phyloP scores from a whole-genome alignment of 2,329 filamentous ascomycete species.

The Cercospora sp. region DNA sequence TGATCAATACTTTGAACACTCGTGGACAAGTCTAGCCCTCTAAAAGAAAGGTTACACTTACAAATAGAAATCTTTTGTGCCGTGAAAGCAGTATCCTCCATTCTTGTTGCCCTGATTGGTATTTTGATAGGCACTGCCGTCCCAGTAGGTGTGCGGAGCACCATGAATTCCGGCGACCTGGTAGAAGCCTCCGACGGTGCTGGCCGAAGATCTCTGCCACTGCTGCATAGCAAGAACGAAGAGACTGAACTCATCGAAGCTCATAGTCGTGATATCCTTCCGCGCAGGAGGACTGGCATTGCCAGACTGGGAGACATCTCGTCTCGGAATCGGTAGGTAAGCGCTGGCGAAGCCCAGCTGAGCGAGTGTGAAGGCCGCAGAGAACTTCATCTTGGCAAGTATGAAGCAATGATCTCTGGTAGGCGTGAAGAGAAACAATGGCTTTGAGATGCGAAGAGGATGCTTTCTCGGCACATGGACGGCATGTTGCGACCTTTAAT shows the following conservation, averaged over 20 bases:
- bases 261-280: slow-evolving; percentile 17
- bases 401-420: background rate
- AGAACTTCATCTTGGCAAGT: slow-evolving; percentile 11
- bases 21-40: background rate
- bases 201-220: slow-evolving; percentile 12
- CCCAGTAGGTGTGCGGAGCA: slow-evolving; percentile 28
- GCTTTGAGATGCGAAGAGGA: background rate
- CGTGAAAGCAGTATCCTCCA: slow-evolving; percentile 7
- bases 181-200: slow-evolving; percentile 24
- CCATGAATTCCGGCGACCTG: slow-evolving; percentile 33
- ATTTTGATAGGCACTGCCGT: slow-evolving; percentile 21
- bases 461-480: background rate
- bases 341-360: slow-evolving; percentile 6
- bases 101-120: slow-evolving; percentile 5
- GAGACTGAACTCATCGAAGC: slow-evolving; percentile 15
- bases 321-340: slow-evolving; percentile 9
- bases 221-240: slow-evolving; percentile 25
- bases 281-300: background rate
- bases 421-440: background rate
- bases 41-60: background rate
- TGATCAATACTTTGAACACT: background rate
- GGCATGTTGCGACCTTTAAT: background rate
- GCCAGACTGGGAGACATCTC: slow-evolving; percentile 8
- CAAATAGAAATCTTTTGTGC: slow-evolving; percentile 11
- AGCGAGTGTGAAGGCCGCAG: background rate